Conservation (phyloP, 768 basidiomycete genomes). For the Jaapia argillacea region DNA sequence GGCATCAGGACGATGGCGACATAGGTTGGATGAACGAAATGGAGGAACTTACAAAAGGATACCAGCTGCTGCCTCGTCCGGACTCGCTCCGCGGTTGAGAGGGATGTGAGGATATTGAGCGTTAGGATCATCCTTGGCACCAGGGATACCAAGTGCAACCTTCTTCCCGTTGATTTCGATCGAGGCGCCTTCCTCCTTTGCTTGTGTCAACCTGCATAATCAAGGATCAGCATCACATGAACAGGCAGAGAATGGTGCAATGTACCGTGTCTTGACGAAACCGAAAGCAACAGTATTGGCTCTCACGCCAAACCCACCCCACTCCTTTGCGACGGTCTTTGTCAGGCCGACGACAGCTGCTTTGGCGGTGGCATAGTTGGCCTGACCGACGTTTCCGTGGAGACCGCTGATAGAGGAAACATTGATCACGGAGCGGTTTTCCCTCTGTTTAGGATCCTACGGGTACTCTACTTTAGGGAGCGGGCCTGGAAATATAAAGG, state of each 20-base stretch:
- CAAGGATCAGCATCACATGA: constrained; percentile 2
- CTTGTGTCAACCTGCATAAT: constrained; percentile 50
- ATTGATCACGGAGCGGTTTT: constrained; percentile 71
- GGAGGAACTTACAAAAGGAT: constrained; percentile 59
- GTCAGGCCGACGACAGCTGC: constrained; percentile 70
- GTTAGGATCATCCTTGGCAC: constrained; percentile 32
- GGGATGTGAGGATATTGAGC: constrained; percentile 42
- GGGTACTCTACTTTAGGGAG: neutral
- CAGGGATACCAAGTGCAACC: constrained; percentile 74
- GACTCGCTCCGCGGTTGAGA: constrained; percentile 52
- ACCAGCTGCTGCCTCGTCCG: constrained; percentile 70
- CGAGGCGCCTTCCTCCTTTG: constrained; percentile 66
- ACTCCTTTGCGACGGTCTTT: constrained; percentile 83
- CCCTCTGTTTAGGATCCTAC: constrained; percentile 39
- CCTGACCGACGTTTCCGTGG: constrained; percentile 83
- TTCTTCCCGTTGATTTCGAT: constrained; percentile 81
- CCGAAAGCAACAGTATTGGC: constrained; percentile 79
- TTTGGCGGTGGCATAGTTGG: constrained; percentile 75
- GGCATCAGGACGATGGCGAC: too few relatives aligned
- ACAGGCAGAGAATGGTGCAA: constrained; percentile 1
- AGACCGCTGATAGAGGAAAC: constrained; percentile 77
- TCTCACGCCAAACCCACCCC: constrained; percentile 76
- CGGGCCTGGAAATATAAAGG: neutral
- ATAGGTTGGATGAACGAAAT: neutral
- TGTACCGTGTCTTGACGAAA: constrained; percentile 63